Evolutionary conservation across 148 eudicot species (phyloP).

Genomic region (Bassia scoparia): DNA sequence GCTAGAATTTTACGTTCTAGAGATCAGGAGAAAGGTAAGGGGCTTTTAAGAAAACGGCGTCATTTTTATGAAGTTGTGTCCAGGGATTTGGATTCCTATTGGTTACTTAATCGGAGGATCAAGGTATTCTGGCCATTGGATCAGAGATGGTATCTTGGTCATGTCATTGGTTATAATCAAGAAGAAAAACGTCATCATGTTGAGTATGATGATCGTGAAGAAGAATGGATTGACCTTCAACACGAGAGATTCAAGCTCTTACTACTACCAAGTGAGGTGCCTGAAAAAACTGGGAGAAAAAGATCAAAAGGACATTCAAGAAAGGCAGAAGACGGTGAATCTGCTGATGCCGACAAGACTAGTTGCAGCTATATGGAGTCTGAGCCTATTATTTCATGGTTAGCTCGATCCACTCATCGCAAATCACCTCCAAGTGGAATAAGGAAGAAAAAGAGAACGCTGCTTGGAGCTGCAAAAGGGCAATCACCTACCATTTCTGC

Average conservation of each 20-base stretch:
- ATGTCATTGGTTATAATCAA: constrained; percentile 63
- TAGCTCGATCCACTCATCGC: constrained; percentile 54
- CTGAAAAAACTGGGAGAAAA: constrained; percentile 37
- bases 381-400: constrained; percentile 84
- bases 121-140: constrained; percentile 94
- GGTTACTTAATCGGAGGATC: constrained; percentile 74
- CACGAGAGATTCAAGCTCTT: constrained; percentile 81
- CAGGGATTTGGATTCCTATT: constrained; percentile 52
- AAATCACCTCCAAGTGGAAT: constrained; percentile 44
- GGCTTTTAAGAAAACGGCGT: constrained; percentile 50
- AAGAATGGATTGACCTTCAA: constrained; percentile 82
- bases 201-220: constrained; percentile 86
- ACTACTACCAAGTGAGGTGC: constrained; percentile 77
- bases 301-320: constrained; percentile 20
- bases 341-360: constrained; percentile 32
- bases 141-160: constrained; percentile 85
- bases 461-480: constrained; percentile 23
- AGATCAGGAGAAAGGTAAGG: constrained; percentile 48
- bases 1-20: constrained; percentile 61
- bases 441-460: constrained; percentile 47
- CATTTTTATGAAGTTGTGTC: constrained; percentile 69
- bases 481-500: constrained; percentile 34
- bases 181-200: constrained; percentile 71
- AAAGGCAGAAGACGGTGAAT: constrained; percentile 18
- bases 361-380: constrained; percentile 51